Evolutionary conservation across 2,329 filamentous ascomycete genomes (phyloP).

Genomic region (Monilinia vaccinii-corymbosi): DNA sequence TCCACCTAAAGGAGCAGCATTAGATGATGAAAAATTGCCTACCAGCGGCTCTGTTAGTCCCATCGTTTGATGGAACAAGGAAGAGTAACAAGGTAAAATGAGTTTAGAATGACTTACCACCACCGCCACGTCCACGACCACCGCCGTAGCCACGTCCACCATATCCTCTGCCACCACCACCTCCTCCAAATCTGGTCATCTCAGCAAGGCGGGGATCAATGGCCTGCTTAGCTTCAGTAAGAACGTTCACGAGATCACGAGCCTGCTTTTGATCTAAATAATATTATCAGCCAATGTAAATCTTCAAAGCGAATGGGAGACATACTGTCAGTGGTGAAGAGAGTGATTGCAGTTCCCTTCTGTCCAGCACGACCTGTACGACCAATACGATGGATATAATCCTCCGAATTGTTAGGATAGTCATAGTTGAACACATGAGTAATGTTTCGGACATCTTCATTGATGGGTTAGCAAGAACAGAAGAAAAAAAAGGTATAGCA

Average conservation of each 20-base stretch:
- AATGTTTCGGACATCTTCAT: constrained; percentile 99
- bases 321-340: constrained; percentile 99
- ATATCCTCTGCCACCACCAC: constrained; percentile 35
- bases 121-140: constrained; percentile 45
- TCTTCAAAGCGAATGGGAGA: constrained; percentile 27
- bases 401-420: constrained; percentile 98
- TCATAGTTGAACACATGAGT: constrained; percentile 99
- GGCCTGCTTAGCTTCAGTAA: constrained; percentile 95
- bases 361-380: constrained; percentile 93
- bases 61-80: constrained; percentile 29
- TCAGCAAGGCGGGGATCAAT: constrained; percentile 92
- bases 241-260: constrained; percentile 87
- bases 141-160: constrained; percentile 37
- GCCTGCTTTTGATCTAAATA: constrained; percentile 79
- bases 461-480: constrained; percentile 71
- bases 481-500: constrained; percentile 47
- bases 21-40: constrained; percentile 46
- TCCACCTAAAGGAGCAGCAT: constrained; percentile 46
- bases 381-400: constrained; percentile 95
- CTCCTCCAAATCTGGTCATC: constrained; percentile 81
- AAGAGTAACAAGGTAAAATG: constrained; percentile 14
- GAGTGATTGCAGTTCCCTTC: constrained; percentile 91
- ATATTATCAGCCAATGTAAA: constrained; percentile 20
- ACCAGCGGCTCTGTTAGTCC: constrained; percentile 31
- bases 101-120: constrained; percentile 31